Base-by-base conservation (phyloP, 805 yeast genomes). In the Kazachstania africana region DNA sequence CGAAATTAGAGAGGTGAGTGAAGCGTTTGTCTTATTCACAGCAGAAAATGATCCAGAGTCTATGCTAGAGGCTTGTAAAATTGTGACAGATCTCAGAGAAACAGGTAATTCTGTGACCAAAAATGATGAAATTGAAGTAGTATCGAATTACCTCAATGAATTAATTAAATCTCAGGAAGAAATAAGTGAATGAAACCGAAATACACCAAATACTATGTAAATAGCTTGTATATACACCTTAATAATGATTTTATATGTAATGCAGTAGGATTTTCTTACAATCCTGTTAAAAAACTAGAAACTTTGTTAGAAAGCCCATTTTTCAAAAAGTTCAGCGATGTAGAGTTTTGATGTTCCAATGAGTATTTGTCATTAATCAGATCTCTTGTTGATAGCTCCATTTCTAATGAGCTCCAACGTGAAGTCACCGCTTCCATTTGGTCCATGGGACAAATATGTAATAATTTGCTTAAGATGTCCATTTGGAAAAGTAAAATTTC, bases 391-490 rank as follows among this genome's bases (percentile, higher is more conserved):
- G 60, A 45, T 6, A 61, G 35, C 18, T 60, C 65, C 28, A 55
- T 33, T 36, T 70, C 71, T 10, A 74, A 42, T 17, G 60, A 50
- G 23, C 67, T 68, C 83, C 91, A 80, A 35, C 77, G 81, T 12
- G 69, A 66, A 12, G 78, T 49, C 2, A 82, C 68, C 8, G 66
- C 59, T 20, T 64, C 62, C 33, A 72, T 62, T 39, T 78, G 74
- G 25, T 69, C 75, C 2, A 60, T 55, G 0, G 79, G 75, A 17
- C 77, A 68, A 5, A 65, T 47, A 26, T 61, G 54, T 35, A 81
- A 48, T 3, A 77, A 59, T 29, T 63, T 57, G 2, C 79, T 60
- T 8, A 79, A 52, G 1, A 81, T 53, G 12, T 63, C 63, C 44
- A 74, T 48, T 50, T 83, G 88, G 28, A 63, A 53, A 15, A 57